Conservation (phyloP, 306 rosid genomes). For the Castanea sativa region DNA sequence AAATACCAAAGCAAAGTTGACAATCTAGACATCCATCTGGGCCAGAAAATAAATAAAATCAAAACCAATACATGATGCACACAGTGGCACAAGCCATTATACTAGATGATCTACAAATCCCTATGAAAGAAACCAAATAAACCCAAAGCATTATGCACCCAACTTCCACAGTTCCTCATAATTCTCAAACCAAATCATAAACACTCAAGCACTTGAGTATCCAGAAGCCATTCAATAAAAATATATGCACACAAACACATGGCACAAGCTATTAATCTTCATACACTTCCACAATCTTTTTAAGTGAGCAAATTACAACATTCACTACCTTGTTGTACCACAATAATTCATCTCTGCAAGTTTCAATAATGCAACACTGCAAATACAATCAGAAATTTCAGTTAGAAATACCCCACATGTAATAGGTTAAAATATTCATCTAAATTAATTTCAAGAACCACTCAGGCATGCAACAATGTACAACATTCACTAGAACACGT, state of each 20-base stretch:
- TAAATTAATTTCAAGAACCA: neutral
- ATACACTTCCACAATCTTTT: neutral
- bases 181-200: neutral
- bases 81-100: too few species aligned
- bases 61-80: too few species aligned
- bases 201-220: neutral
- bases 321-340: slow-evolving; percentile 89
- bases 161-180: too few species aligned
- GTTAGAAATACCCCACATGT: slow-evolving; percentile 17
- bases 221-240: too few species aligned
- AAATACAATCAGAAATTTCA: slow-evolving; percentile 30
- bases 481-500: neutral
- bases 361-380: slow-evolving; percentile 83
- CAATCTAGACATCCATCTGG: too few species aligned
- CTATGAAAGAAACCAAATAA: too few species aligned
- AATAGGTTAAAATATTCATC: neutral
- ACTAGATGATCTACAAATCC: too few species aligned
- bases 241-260: too few species aligned
- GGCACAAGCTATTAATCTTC: neutral
- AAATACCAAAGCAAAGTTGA: too few species aligned
- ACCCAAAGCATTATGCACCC: too few species aligned
- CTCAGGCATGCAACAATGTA: neutral
- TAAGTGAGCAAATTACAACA: neutral
- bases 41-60: too few species aligned
- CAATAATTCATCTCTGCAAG: slow-evolving; percentile 89